A percentile compares a stretch with the other conserved stretches of the same genome.
phyloP scores from a whole-genome alignment of 257 asterid genomes.

The Scutellaria galericulata region DNA sequence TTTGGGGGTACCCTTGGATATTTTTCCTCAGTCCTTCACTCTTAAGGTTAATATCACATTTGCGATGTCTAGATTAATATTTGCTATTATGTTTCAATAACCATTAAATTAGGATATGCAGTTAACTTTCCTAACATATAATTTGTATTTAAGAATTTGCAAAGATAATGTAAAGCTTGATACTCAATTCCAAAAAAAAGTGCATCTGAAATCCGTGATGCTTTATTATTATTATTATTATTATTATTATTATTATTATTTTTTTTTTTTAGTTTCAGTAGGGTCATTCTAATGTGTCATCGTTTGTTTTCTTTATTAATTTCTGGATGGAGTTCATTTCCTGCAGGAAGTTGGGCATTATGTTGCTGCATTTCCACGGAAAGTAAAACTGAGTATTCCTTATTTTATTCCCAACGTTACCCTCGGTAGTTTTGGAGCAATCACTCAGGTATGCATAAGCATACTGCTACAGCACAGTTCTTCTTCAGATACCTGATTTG shows the following conservation, averaged over 20 bases:
- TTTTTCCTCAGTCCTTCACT: slow-evolving; percentile 8
- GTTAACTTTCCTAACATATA: background rate
- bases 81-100: background rate
- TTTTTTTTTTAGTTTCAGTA: no score
- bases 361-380: slow-evolving; percentile 88
- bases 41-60: background rate
- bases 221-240: background rate
- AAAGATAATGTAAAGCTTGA: background rate
- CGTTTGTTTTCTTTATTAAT: slow-evolving; percentile 10
- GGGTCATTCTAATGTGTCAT: slow-evolving; percentile 9
- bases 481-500: slow-evolving; percentile 27
- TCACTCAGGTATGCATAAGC: slow-evolving; percentile 62
- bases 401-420: slow-evolving; percentile 92
- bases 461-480: slow-evolving; percentile 6
- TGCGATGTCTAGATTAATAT: background rate
- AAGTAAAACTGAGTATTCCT: slow-evolving; percentile 89
- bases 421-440: slow-evolving; percentile 97
- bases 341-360: slow-evolving; percentile 97
- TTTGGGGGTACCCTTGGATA: background rate
- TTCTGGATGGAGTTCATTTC: slow-evolving; percentile 51
- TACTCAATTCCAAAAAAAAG: background rate
- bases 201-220: background rate
- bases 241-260: no score
- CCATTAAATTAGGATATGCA: background rate
- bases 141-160: background rate